Evolutionary conservation across 1,284 basidiomycete genomes (phyloP), one percentile per base, ranked within the genome.

Genomic region (Heterobasidion irregulare): DNA sequence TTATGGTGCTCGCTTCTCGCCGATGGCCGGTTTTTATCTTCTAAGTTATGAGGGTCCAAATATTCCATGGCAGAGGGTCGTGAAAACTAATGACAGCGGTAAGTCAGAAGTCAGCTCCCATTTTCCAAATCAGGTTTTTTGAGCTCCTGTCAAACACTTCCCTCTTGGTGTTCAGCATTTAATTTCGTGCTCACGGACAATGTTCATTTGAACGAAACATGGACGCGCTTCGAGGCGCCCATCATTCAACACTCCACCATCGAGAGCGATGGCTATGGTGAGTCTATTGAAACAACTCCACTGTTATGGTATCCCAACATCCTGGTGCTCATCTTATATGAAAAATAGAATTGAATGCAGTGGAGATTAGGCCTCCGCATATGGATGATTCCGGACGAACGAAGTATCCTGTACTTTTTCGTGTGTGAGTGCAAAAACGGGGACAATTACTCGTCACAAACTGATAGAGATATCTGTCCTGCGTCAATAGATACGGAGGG

Each of bases 321-420:
- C 26, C 26, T 26, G 26, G 26, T 50, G 41, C 18, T 38, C n/a
- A 19, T 6, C 34, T 33, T 41, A 57, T 34, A 47, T 18, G 36
- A 18, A 35, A 18, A 38, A 18, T 62, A 88, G 90, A 90, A 64
- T 75, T 96, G 52, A 96, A 95, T 68, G 88, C 90, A 54, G 79
- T 89, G 62, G 95, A 98, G 72, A 82, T 96, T 60, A 82, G 93
- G 13, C 96, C 96, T 15, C 92, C 93, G 6, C 80, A 83, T 59
- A 91, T 98, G 82, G 96, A 99, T 65, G 84, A 90, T 61, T 86
- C 89, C 8, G 96, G 96, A 6, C 83, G 90, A 38, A 94, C 89
- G 13, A 92, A 93, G 66, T 98, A 99, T 66, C 92, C 96, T 0
- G 92, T 98, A 10, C 74, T 97, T 10, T 93, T 97, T 75, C 75